Base-by-base conservation (phyloP, 2,329 filamentous ascomycete species). In the Botrytis medusae region DNA sequence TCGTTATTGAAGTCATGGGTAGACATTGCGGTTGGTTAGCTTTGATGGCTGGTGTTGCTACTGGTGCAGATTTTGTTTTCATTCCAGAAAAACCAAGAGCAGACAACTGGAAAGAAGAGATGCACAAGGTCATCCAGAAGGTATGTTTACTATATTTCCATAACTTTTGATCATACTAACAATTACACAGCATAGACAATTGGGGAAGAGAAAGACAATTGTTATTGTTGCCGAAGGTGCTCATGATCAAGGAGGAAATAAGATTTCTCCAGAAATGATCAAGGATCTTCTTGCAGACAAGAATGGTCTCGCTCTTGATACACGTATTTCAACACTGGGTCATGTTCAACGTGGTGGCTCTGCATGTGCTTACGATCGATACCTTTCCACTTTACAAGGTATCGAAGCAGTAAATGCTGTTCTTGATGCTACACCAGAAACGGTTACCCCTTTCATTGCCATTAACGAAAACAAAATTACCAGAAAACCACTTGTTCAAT, bases 1-100 rank as follows among this genome's bases (percentile, higher is more conserved):
- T 99, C 83, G 95, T 99, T 73, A 93, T 99, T 75, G 96, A 98
- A 83, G 96, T 99, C 79, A 99, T 99, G 96, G 96, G 96, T 68
- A 89, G 96, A 74, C 95, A 99, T 84, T 99, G 96, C 82, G 96
- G 96, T 75, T 99, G 96, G 96, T 87, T 99, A 75, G 96, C 96
- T 59, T 87, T 99, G 75, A 98, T 98, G 92, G 92, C 95, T 22
- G 95, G 95, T 79, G 95, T 99, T 74, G 95, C 93, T 74, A 97
- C 94, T 0, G 96, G 95, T 68, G 95, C 96, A 25, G 96, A 99
- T 83, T 99, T 97, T 83, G 89, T 98, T 79, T 98, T 99, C 83
- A 95, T 98, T 76, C 96, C 96, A 0, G 96, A 99, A 84, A 94
- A 95, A 81, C 96, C 96, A 74, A 93, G 94, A 63, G 87, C 90